Base-by-base conservation (phyloP, 1,284 basidiomycete genomes). In the Meripilus lineatus region DNA sequence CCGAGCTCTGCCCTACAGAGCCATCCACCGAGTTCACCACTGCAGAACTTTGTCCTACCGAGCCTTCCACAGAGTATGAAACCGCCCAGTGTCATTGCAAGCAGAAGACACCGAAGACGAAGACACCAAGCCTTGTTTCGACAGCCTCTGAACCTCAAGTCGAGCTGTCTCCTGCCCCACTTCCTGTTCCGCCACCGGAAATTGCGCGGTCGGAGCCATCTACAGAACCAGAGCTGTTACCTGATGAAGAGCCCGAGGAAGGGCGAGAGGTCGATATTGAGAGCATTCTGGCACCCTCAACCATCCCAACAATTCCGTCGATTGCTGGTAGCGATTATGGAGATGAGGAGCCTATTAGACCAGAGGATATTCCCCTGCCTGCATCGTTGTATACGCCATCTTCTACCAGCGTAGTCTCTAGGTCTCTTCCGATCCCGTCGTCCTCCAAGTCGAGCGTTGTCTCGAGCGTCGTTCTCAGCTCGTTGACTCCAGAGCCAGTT, bases 1-100 rank as follows among this genome's bases (percentile, higher is more conserved):
- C 63, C 4, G 73, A 72, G 32, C 53, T 73, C n/a, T 79, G 75
- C 52, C 67, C 70, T 8, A 72, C 70, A 4, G 75, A 75, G 49
- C 61, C 68, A 0, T 56, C 67, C 26, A 72, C 72, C 5, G 72
- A 74, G 15, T 80, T 71, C 45, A 59, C 69, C 23, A 81, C 79
- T 0, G 75, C 75, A 0, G 72, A 72, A 40, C 36, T 72, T 6
- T 76, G 72, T 46, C 58, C 67, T 34, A 69, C 70, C 15, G 68
- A 72, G 35, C 59, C 56, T 21, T 58, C 60, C 20, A 64, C 65
- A 1, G 63, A 67, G 34, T 68, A 65, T 45, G 49, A 59, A 24
- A 62, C 63, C 17, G 65, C 65, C 28, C 56, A 64, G 38, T 65
- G 62, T 46, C 46, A 50, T 22, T 63, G 58, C 48, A 25, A 44